These are phyloP conservation scores for Emergomyces pasteurianus DNA, from an alignment of 2,329 filamentous ascomycete genomes.

Conservation along the genomic window DNA sequence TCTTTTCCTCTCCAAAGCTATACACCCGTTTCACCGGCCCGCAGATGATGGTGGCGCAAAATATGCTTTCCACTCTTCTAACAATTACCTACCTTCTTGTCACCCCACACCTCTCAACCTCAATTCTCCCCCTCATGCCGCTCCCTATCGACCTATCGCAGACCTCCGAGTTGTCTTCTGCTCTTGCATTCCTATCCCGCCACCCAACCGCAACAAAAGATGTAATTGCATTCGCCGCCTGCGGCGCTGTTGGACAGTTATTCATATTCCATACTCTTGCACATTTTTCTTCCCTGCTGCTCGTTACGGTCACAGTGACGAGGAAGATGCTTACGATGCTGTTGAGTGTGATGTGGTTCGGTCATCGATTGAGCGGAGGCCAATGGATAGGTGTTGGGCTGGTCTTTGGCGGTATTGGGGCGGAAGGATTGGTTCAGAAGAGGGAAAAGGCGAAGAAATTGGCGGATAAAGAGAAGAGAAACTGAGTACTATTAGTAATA, in stretches of 20 bases:
- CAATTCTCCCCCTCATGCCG: slow-evolving; percentile 56
- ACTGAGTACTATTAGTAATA: neutral
- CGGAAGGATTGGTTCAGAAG: slow-evolving; percentile 71
- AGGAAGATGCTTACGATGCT: slow-evolving; percentile 99
- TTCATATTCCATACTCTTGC: slow-evolving; percentile 97
- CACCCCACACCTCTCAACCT: slow-evolving; percentile 63
- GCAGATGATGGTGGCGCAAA: slow-evolving; percentile 99
- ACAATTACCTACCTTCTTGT: slow-evolving; percentile 65
- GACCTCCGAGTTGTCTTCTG: slow-evolving; percentile 67
- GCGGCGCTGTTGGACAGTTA: slow-evolving; percentile 85
- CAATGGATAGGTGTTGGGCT: slow-evolving; percentile 88
- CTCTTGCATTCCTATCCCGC: slow-evolving; percentile 64
- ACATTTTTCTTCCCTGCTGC: slow-evolving; percentile 78
- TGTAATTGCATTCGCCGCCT: slow-evolving; percentile 78
- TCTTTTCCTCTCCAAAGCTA: slow-evolving; percentile 53
- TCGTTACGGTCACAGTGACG: slow-evolving; percentile 94
- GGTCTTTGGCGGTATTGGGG: slow-evolving; percentile 90
- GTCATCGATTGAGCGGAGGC: slow-evolving; percentile 72
- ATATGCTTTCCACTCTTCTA: slow-evolving; percentile 69
- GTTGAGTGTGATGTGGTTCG: slow-evolving; percentile 86
- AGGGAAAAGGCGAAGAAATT: slow-evolving; percentile 76
- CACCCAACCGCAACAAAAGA: slow-evolving; percentile 78
- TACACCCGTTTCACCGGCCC: slow-evolving; percentile 77
- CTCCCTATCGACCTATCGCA: slow-evolving; percentile 44
- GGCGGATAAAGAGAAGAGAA: slow-evolving; percentile 46